Base-by-base conservation (phyloP, 371 early-diverging fungal genomes). In the Mucor mucedo region DNA sequence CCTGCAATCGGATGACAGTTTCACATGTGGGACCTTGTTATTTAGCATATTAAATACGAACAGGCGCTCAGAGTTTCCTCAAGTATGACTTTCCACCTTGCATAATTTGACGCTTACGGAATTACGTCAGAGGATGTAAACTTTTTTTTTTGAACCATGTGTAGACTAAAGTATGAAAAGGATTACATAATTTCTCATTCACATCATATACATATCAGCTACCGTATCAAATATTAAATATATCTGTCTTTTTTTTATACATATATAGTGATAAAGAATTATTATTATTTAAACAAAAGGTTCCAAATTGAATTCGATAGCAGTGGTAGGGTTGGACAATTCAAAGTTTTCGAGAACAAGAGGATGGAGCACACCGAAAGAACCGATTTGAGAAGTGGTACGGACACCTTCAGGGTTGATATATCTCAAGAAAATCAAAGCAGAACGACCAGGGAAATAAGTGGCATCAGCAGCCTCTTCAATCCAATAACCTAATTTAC, bases 321-420 rank as follows among this genome's bases (percentile, higher is more conserved):
- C 91, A 35, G 96, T 92, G 62, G 89, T 87, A n/a, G 97, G 96
- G 73, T 89, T 90, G 30, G 76, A 76, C 61, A 98, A 83, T 62
- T 93, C 94, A 75, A 92, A 99, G 76, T 89, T 89, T 53, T 81
- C 82, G 60, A 97, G 74, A 2, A 98, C 97, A 60, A 89, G 83
- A 16, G 98, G 99, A 74, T 99, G 98, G 27, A 98, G 76, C 39
- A 98, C 91, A 55, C 99, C 99, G 68, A 98, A 90, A 50, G 82
- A 71, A 54, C 98, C 99, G 60, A 99, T 85, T 48, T 76, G 76
- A 28, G 70, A 60, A 53, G 80, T 73, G 54, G 79, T 78, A 41
- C 73, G 76, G 75, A 79, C 83, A 58, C 76, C 69, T 30, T 66
- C 73, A 41, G 63, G 57, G 38, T 69, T 66, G 29, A 75, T 53